Conservation (phyloP, 1,284 basidiomycete species). For the Schizophyllum commune region DNA sequence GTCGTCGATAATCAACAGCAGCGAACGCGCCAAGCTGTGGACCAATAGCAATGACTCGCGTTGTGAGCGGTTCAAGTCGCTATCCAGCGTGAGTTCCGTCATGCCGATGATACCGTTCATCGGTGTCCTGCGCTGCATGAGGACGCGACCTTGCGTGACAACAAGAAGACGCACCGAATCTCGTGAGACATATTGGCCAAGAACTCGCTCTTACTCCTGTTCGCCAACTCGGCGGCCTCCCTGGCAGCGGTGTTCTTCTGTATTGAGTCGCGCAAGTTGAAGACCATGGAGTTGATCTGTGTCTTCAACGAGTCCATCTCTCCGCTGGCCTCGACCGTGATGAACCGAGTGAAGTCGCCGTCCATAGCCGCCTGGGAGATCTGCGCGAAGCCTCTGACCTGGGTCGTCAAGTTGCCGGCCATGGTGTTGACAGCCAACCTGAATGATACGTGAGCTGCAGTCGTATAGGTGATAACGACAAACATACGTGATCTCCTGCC, state of each 20-base stretch:
- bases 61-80: constrained; percentile 82
- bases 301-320: constrained; percentile 99
- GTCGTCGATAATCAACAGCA: constrained; percentile 96
- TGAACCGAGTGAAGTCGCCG: constrained; percentile 98
- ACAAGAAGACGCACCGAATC: constrained; percentile 58
- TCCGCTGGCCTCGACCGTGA: constrained; percentile 96
- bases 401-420: constrained; percentile 94
- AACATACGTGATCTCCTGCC: constrained; percentile 96
- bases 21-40: constrained; percentile 87
- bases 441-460: constrained; percentile 8
- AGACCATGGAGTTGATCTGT: constrained; percentile 99
- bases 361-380: constrained; percentile 98
- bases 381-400: constrained; percentile 98
- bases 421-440: constrained; percentile 91
- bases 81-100: constrained; percentile 97
- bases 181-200: constrained; percentile 97
- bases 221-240: constrained; percentile 95
- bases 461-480: constrained; percentile 1
- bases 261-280: constrained; percentile 93
- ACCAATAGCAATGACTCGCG: constrained; percentile 95
- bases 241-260: constrained; percentile 99
- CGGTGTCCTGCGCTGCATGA: constrained; percentile 60
- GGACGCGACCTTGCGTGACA: constrained; percentile 5
- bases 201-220: constrained; percentile 96
- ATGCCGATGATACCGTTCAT: constrained; percentile 99